Evolutionary conservation across 164 flowering plant species (phyloP).

Genomic region (Umbellularia californica): DNA sequence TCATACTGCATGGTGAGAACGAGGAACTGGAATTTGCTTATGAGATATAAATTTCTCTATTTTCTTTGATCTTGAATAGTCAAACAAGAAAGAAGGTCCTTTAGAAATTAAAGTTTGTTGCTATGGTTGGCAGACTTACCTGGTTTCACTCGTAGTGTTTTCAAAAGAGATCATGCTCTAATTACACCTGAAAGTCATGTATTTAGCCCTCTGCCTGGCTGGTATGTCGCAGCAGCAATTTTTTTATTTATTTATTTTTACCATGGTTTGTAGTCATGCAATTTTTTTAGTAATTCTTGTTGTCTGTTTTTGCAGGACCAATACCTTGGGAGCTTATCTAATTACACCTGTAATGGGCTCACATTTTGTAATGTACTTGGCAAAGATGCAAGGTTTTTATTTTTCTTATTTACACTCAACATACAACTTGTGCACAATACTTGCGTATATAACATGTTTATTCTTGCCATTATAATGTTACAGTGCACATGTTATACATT

Average conservation of each 20-base stretch:
- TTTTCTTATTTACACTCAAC: not conserved
- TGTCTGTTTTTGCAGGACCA: conserved; percentile 48
- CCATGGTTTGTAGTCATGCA: not conserved
- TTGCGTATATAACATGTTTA: not conserved
- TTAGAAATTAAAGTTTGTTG: not conserved
- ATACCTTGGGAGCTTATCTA: conserved; percentile 82
- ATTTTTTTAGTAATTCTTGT: conserved; percentile 5
- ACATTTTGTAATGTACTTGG: conserved; percentile 90
- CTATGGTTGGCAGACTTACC: conserved; percentile 64
- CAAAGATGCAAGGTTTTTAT: conserved; percentile 79
- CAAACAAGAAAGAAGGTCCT: not conserved
- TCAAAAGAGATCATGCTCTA: conserved; percentile 78
- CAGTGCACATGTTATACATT: not conserved
- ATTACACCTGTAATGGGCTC: conserved; percentile 92
- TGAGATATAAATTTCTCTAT: not conserved
- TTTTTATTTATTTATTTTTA: too few species aligned
- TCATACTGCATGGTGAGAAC: not conserved
- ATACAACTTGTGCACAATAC: not conserved
- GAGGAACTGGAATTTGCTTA: not conserved
- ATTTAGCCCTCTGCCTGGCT: conserved; percentile 82
- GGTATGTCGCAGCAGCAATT: conserved; percentile 36
- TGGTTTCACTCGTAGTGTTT: conserved; percentile 96
- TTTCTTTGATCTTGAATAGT: not conserved
- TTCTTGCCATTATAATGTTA: not conserved
- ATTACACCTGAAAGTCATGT: conserved; percentile 97